Percentiles rank a stretch among this genome's conserved stretches.
phyloP scores from a whole-genome alignment of 106 monocot genomes.

The Hemerocallis citrina region DNA sequence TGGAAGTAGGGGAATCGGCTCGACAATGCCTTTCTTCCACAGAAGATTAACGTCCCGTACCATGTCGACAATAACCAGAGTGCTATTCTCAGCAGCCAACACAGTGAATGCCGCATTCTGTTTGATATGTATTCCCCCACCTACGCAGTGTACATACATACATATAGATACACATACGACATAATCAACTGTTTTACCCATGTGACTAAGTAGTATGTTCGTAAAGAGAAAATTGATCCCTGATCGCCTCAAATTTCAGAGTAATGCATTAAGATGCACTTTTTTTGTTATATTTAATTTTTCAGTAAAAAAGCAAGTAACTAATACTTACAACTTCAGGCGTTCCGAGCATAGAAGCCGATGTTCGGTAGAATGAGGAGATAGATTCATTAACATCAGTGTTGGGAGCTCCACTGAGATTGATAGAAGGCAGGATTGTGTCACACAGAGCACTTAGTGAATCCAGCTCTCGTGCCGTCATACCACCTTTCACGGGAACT shows the following conservation, averaged over 20 bases:
- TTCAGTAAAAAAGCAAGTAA: too few relatives aligned
- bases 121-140: conserved; percentile 7
- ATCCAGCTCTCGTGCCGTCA: conserved; percentile 45
- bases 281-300: too few relatives aligned
- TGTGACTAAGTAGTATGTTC: too few relatives aligned
- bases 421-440: conserved; percentile 51
- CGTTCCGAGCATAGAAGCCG: conserved; percentile 41
- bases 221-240: too few relatives aligned
- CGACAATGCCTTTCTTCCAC: conserved; percentile 44
- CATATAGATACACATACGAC: too few relatives aligned
- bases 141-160: too few relatives aligned
- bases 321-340: conserved; percentile 33
- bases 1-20: conserved; percentile 47
- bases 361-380: conserved; percentile 27
- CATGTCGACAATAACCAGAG: conserved; percentile 69
- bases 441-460: conserved; percentile 46
- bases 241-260: too few relatives aligned
- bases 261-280: too few relatives aligned
- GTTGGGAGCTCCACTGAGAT: background rate
- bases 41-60: conserved; percentile 61
- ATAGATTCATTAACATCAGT: conserved; percentile 8
- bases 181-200: too few relatives aligned
- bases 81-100: conserved; percentile 17
- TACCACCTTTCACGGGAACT: background rate
- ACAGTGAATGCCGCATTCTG: conserved; percentile 21